Evolutionary conservation across 2,329 filamentous ascomycete species (phyloP).

Genomic region (Penicillium brasilianum): DNA sequence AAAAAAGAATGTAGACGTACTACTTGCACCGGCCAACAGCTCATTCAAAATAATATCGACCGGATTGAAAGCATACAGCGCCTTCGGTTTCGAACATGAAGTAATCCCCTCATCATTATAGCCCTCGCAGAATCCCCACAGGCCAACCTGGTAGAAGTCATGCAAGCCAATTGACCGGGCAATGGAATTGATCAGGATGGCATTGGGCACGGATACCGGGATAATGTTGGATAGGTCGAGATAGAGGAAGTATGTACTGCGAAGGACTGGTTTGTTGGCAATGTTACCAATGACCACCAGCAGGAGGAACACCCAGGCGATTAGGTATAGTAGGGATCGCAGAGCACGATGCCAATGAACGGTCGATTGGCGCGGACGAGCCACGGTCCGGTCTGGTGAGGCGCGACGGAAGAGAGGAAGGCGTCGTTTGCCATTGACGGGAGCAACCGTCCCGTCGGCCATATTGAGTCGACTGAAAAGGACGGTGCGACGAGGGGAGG

Average conservation of each 20-base stretch:
- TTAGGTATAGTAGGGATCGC: constrained; percentile 71
- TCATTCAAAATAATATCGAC: constrained; percentile 79
- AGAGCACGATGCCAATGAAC: constrained; percentile 65
- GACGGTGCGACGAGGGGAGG: constrained; percentile 4
- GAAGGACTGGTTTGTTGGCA: constrained; percentile 64
- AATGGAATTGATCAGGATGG: constrained; percentile 80
- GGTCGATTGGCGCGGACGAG: constrained; percentile 38
- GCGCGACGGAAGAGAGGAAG: constrained; percentile 35
- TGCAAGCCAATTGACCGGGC: constrained; percentile 84
- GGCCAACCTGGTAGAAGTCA: constrained; percentile 90
- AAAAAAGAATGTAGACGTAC: constrained; percentile 47
- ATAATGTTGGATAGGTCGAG: constrained; percentile 84
- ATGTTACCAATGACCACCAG: constrained; percentile 81
- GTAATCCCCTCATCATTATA: constrained; percentile 73
- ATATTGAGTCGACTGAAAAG: constrained; percentile 15
- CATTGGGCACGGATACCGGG: constrained; percentile 72
- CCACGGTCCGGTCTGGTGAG: constrained; percentile 32
- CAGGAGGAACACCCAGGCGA: constrained; percentile 78
- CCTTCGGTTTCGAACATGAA: constrained; percentile 70
- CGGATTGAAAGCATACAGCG: constrained; percentile 89
- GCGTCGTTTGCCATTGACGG: constrained; percentile 32
- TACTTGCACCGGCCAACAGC: constrained; percentile 79
- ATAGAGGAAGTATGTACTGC: constrained; percentile 80
- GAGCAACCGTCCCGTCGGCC: constrained; percentile 20
- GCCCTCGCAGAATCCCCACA: constrained; percentile 93